Evolutionary conservation across 495 filamentous ascomycete genomes (phyloP).

Genomic region (Articulospora tetracladia): DNA sequence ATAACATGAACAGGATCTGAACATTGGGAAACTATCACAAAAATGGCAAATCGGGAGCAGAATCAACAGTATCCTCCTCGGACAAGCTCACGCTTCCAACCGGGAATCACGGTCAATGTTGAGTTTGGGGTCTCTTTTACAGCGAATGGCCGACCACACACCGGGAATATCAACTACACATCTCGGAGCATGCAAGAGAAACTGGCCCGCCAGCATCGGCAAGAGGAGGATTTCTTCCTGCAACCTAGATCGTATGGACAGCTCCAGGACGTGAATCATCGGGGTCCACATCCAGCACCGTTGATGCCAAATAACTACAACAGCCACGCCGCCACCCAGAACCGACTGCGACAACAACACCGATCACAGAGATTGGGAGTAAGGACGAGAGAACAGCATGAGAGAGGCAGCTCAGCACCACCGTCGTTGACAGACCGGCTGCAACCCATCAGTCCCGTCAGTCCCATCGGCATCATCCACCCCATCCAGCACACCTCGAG

Average conservation of each 20-base stretch:
- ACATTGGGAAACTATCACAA: not conserved
- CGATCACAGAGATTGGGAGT: slow-evolving; percentile 2
- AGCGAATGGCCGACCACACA: slow-evolving; percentile 6
- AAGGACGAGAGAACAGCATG: slow-evolving; percentile 11
- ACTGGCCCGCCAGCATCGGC: slow-evolving; percentile 3
- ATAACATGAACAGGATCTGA: not conserved
- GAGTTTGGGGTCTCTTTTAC: slow-evolving; percentile 13
- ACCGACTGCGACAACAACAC: slow-evolving; percentile 1
- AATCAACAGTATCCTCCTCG: slow-evolving; percentile 3
- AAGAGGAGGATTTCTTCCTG: slow-evolving; percentile 5
- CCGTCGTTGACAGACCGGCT: slow-evolving; percentile 2
- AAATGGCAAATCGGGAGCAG: slow-evolving; percentile 2
- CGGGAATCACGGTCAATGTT: slow-evolving; percentile 14
- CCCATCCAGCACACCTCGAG: slow-evolving; percentile 10
- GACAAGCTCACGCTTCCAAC: slow-evolving; percentile 8
- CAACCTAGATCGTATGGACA: not conserved
- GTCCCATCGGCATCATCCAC: slow-evolving; percentile 4
- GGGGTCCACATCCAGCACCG: not conserved
- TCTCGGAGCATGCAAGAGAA: slow-evolving; percentile 11
- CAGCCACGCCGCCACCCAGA: not conserved
- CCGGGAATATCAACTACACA: slow-evolving; percentile 7
- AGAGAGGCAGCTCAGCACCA: slow-evolving; percentile 14
- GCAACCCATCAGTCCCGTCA: slow-evolving; percentile 9
- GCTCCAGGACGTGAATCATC: not conserved
- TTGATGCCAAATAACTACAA: not conserved